Evolutionary conservation across 192 early-diverging fungal species (phyloP).

Genomic region (Gonapodya prolifera): DNA sequence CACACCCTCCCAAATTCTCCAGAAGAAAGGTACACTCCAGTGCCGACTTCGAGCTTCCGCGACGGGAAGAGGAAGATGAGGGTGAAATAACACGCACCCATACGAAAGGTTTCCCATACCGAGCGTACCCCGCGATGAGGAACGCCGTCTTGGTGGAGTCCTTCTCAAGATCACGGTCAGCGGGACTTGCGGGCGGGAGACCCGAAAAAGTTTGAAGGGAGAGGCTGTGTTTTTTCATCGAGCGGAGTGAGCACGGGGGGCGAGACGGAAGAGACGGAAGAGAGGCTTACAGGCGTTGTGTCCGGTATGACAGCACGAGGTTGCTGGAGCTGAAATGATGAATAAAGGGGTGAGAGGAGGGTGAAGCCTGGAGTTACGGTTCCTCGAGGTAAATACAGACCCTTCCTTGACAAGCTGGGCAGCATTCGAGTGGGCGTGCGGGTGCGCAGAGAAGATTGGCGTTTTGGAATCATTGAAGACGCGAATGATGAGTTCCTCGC

Average conservation of each 20-base stretch:
- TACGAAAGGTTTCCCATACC: conserved; percentile 59
- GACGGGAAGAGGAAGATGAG: neutral
- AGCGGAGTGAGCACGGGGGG: neutral
- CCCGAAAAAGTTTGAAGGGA: neutral
- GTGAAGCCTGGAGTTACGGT: too few species aligned
- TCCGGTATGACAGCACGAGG: neutral
- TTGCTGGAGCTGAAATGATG: conserved; percentile 28
- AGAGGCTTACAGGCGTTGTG: neutral
- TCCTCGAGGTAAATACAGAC: neutral
- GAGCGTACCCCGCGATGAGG: conserved; percentile 51
- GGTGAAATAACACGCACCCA: conserved; percentile 29
- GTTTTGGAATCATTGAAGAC: conserved; percentile 34
- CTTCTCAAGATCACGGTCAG: conserved; percentile 8
- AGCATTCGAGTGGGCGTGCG: conserved; percentile 4
- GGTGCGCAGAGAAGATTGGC: conserved; percentile 4
- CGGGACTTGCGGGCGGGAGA: conserved; percentile 5
- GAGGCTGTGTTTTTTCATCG: neutral
- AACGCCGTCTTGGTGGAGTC: conserved; percentile 43
- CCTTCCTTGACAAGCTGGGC: neutral
- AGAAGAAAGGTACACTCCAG: too few species aligned
- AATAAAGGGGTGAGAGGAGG: conserved; percentile 27
- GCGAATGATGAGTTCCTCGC: conserved; percentile 54
- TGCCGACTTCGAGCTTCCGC: neutral
- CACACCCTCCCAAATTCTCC: too few species aligned
- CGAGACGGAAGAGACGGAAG: neutral